phyloP scores from a whole-genome alignment of 495 filamentous ascomycete species.

The Penicillium argentinense region DNA sequence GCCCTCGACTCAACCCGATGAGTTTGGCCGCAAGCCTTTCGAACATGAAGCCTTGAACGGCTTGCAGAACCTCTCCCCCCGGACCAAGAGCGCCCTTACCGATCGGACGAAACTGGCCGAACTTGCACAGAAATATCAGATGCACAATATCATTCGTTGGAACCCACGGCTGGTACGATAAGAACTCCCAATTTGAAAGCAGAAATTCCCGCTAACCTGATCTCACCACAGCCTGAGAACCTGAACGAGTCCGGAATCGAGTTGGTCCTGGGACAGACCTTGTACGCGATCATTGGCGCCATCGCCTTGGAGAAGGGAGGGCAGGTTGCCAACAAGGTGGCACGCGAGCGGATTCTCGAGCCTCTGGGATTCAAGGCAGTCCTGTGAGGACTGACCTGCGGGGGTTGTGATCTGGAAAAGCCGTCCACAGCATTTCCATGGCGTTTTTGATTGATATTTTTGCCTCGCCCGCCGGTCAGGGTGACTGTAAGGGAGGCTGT shows the following conservation, averaged over 20 bases:
- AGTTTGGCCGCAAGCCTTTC: conserved; percentile 64
- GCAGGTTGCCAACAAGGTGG: conserved; percentile 69
- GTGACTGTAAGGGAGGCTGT: background rate
- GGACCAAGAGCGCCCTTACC: conserved; percentile 55
- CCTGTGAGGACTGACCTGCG: conserved; percentile 19
- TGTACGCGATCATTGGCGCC: conserved; percentile 87
- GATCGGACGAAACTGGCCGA: conserved; percentile 59
- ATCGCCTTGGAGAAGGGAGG: conserved; percentile 83
- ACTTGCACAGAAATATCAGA: conserved; percentile 66
- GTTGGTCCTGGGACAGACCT: conserved; percentile 66
- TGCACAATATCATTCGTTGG: conserved; percentile 80
- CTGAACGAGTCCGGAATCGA: conserved; percentile 69
- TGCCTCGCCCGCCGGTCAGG: conserved; percentile 2
- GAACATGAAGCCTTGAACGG: conserved; percentile 70
- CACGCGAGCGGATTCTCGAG: conserved; percentile 72
- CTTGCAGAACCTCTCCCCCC: conserved; percentile 62
- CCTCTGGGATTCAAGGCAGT: conserved; percentile 46
- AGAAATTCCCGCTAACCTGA: too few species aligned
- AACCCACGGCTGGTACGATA: conserved; percentile 73
- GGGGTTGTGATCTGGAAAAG: conserved; percentile 19
- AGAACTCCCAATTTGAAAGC: background rate
- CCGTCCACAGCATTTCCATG: conserved; percentile 43
- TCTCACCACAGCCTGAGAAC: conserved; percentile 60
- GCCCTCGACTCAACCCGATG: conserved; percentile 19
- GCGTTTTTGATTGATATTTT: conserved; percentile 32